Evolutionary conservation across 495 filamentous ascomycete species (phyloP).

Genomic region (Penicillium egyptiacum): DNA sequence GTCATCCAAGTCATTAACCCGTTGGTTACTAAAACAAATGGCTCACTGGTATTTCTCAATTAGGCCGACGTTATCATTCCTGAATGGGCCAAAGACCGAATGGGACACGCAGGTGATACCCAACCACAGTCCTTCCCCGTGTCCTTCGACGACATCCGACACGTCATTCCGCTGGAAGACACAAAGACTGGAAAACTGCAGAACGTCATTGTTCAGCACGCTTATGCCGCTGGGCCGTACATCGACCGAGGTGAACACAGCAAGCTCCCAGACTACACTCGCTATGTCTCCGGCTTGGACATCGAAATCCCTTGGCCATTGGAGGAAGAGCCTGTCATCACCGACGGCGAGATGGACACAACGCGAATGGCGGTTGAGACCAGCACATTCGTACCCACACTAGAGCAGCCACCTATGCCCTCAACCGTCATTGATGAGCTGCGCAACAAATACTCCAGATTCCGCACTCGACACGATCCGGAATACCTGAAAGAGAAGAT

Average conservation of each 20-base stretch:
- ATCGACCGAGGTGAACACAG: constrained; percentile 34
- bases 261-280: constrained; percentile 39
- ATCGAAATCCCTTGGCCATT: constrained; percentile 74
- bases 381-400: constrained; percentile 70
- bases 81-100: constrained; percentile 46
- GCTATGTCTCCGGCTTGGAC: constrained; percentile 46
- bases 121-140: constrained; percentile 52
- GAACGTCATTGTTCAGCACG: constrained; percentile 74
- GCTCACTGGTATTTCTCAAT: constrained; percentile 13
- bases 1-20: background rate
- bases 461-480: constrained; percentile 76
- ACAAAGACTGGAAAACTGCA: constrained; percentile 57
- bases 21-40: background rate
- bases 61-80: constrained; percentile 62
- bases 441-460: constrained; percentile 78
- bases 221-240: constrained; percentile 44
- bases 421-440: constrained; percentile 79
- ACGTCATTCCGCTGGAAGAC: constrained; percentile 73
- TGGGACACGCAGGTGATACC: constrained; percentile 43
- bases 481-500: constrained; percentile 56
- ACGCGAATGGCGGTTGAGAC: constrained; percentile 72
- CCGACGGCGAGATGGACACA: constrained; percentile 67
- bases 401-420: constrained; percentile 78
- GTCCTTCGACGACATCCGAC: constrained; percentile 67
- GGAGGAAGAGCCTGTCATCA: constrained; percentile 34